Evolutionary conservation across 805 yeast species (phyloP).

Genomic region (Ogataea ganodermae): DNA sequence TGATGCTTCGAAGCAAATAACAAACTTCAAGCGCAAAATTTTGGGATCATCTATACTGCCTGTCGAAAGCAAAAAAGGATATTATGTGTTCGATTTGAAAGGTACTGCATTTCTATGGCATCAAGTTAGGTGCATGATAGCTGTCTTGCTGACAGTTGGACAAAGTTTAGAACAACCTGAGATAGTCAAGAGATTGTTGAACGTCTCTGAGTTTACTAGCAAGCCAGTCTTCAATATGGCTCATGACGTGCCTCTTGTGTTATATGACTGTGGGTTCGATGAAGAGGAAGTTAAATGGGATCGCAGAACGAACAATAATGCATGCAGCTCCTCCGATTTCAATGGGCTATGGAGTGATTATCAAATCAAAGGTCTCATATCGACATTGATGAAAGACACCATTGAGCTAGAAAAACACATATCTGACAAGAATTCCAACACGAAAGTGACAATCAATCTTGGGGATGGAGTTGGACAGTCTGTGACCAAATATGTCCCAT

Average conservation of each 20-base stretch:
- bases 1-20: conserved; percentile 91
- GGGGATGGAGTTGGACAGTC: conserved; percentile 82
- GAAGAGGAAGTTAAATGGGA: conserved; percentile 63
- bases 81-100: conserved; percentile 70
- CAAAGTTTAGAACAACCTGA: conserved; percentile 67
- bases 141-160: conserved; percentile 76
- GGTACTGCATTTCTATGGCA: conserved; percentile 97
- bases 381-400: conserved; percentile 46
- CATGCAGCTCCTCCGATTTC: conserved; percentile 45
- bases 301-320: conserved; percentile 35
- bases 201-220: conserved; percentile 55
- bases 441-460: conserved; percentile 38
- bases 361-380: conserved; percentile 56
- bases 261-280: conserved; percentile 81
- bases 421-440: too few species aligned
- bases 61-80: conserved; percentile 34
- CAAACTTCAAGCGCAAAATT: conserved; percentile 71
- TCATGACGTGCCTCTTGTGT: conserved; percentile 79
- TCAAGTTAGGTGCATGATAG: conserved; percentile 95
- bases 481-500: conserved; percentile 56
- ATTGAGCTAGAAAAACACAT: background rate
- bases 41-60: conserved; percentile 34
- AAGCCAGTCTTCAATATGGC: conserved; percentile 90
- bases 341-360: conserved; percentile 56
- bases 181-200: conserved; percentile 58